phyloP scores from a whole-genome alignment of 768 basidiomycete genomes.

The Gyrodon lividus region DNA sequence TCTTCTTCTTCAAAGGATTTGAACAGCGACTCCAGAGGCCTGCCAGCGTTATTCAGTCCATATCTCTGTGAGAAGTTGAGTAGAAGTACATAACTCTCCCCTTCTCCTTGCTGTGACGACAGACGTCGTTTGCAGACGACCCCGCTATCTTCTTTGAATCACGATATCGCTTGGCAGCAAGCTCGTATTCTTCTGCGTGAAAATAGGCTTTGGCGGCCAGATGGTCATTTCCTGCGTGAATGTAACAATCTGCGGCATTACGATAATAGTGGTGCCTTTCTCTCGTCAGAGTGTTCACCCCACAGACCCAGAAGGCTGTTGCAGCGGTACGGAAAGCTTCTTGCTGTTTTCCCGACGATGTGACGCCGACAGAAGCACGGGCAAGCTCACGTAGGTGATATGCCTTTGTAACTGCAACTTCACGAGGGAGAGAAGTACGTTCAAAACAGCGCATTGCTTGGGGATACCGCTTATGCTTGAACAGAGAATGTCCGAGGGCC shows the following conservation, averaged over 20 bases:
- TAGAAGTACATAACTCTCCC: no score
- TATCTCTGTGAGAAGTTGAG: no score
- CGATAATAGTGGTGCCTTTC: conserved; percentile 38
- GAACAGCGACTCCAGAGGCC: conserved; percentile 52
- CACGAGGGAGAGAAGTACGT: conserved; percentile 42
- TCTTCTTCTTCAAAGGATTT: conserved; percentile 48
- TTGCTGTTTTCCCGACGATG: conserved; percentile 21
- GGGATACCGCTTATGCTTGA: conserved; percentile 39
- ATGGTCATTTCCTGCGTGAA: conserved; percentile 36
- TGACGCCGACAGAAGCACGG: conserved; percentile 29
- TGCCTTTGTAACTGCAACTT: conserved; percentile 48
- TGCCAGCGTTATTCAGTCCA: conserved; percentile 31
- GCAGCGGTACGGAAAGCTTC: conserved; percentile 47
- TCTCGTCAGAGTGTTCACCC: conserved; percentile 26
- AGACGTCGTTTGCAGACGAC: no score
- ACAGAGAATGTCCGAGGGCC: conserved; percentile 38
- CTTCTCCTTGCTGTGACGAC: no score
- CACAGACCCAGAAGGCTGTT: conserved; percentile 47
- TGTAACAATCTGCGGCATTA: conserved; percentile 49
- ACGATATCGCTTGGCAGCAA: conserved; percentile 47
- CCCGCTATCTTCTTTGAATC: conserved; percentile 3
- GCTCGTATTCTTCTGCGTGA: conserved; percentile 41
- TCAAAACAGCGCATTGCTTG: conserved; percentile 57
- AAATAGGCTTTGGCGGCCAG: conserved; percentile 47
- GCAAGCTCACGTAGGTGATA: conserved; percentile 57